Conservation (phyloP, 2,329 filamentous ascomycete genomes). For the Epichloe typhina region DNA sequence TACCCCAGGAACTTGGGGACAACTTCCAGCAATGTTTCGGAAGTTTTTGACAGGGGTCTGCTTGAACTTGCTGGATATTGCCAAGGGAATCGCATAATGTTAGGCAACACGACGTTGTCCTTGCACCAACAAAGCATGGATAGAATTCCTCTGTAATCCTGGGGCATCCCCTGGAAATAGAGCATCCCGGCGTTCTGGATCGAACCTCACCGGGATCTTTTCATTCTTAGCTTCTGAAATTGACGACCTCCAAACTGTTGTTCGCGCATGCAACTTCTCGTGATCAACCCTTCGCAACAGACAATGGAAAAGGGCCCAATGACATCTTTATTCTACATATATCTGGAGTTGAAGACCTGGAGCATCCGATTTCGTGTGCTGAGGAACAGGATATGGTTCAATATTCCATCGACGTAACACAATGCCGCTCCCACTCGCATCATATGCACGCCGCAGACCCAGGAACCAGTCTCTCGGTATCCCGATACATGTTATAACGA, state of each 20-base stretch:
- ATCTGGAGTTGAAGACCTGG: too few relatives aligned
- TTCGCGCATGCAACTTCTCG: too few relatives aligned
- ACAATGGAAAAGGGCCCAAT: neutral
- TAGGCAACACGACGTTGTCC: neutral
- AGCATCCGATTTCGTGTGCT: neutral
- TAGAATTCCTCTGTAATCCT: neutral
- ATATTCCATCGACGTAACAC: neutral
- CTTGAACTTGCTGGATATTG: neutral
- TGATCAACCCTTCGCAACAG: too few relatives aligned
- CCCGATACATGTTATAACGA: neutral
- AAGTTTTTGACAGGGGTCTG: neutral
- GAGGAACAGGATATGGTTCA: neutral
- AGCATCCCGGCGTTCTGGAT: neutral
- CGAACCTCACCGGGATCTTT: neutral
- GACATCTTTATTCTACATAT: neutral
- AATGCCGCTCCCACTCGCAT: neutral
- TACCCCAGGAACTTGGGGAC: neutral
- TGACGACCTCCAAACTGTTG: neutral
- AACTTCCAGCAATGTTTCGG: neutral
- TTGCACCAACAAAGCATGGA: neutral
- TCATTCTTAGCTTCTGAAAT: neutral
- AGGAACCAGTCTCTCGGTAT: constrained; percentile 4
- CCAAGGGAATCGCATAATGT: neutral
- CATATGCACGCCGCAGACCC: neutral
- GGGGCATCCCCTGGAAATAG: neutral